Percentiles rank a stretch among this genome's conserved stretches.
phyloP scores from a whole-genome alignment of 2,329 filamentous ascomycete genomes.

The Microthyrium microscopicum region DNA sequence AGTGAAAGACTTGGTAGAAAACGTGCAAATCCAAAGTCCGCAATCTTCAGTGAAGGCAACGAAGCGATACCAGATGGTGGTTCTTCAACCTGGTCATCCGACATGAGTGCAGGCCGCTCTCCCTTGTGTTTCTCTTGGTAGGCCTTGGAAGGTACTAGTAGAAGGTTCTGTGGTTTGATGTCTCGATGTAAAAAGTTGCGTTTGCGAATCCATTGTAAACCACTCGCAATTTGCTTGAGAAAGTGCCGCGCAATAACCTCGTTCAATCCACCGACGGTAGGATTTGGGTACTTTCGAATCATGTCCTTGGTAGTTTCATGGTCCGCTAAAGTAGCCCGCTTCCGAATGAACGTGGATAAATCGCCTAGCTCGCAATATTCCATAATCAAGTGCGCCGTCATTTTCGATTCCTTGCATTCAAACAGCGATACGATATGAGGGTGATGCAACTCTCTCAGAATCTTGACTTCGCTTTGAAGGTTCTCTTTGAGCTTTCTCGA shows the following conservation, averaged over 20 bases:
- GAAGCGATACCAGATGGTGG: constrained; percentile 68
- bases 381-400: constrained; percentile 94
- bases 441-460: constrained; percentile 83
- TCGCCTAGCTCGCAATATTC: constrained; percentile 96
- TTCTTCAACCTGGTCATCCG: constrained; percentile 63
- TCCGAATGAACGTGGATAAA: constrained; percentile 89
- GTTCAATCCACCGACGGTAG: constrained; percentile 68
- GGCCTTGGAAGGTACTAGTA: constrained; percentile 66
- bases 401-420: constrained; percentile 74
- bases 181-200: constrained; percentile 89
- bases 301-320: constrained; percentile 76
- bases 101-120: constrained; percentile 54
- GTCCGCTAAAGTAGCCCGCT: constrained; percentile 62
- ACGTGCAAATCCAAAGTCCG: constrained; percentile 95
- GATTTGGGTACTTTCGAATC: constrained; percentile 82
- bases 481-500: constrained; percentile 96
- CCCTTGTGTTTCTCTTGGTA: constrained; percentile 48
- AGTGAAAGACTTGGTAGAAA: constrained; percentile 80
- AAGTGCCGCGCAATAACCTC: constrained; percentile 97
- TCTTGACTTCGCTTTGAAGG: constrained; percentile 86
- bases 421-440: constrained; percentile 94
- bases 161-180: constrained; percentile 90
- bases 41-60: constrained; percentile 90
- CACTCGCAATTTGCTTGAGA: constrained; percentile 83
- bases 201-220: constrained; percentile 70